Base-by-base conservation (phyloP, 2,329 filamentous ascomycete genomes). In the Sarocladium brachiariae region DNA sequence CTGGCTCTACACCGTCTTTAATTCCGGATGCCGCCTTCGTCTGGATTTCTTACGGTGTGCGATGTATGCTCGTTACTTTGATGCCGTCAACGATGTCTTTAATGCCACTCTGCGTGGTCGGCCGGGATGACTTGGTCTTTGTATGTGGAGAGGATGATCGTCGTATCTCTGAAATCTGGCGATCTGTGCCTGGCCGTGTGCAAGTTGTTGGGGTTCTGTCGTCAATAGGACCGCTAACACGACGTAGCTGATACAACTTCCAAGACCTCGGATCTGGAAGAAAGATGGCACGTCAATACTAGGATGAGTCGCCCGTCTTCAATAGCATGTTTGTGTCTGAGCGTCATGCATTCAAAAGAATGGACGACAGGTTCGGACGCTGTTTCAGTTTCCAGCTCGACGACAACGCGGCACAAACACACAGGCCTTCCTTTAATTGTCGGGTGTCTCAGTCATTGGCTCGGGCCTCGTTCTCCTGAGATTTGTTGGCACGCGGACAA, bases 291-390 rank as follows among this genome's bases (percentile, higher is more conserved):
- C 27, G 43, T 47, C 43, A 33, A 19, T 21, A 21, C 43, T 31
- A 16, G 19, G 25, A 18, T 33, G 43, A 23, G 19, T 31, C 21
- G 6, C 19, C 43, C 24, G 16, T 47, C 43, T 31, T 47, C 43
- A 33, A 33, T 47, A 25, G 27, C 27, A 18, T 47, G 43, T 47
- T 16, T 33, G 9, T 47, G 27, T 33, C 43, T 19, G 43, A 47
- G 24, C 25, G 25, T 19, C 24, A 47, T 25, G 27, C 43, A 13
- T 47, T 19, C 27, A 24, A n/a, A 25, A 45, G 30, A 23, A 27
- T 23, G n/a, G n/a, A n/a, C n/a, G n/a, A n/a, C n/a, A n/a, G n/a
- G n/a, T n/a, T n/a, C n/a, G n/a, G n/a, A n/a, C n/a, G n/a, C 19
- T 47, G 43, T 47, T 33, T 47, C 43, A 47, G 37, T n/a, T 19